Percentiles rank a stretch among this genome's conserved stretches.
These are phyloP conservation scores for Misopates orontium DNA, from an alignment of 257 asterid genomes.

Conservation along the genomic window DNA sequence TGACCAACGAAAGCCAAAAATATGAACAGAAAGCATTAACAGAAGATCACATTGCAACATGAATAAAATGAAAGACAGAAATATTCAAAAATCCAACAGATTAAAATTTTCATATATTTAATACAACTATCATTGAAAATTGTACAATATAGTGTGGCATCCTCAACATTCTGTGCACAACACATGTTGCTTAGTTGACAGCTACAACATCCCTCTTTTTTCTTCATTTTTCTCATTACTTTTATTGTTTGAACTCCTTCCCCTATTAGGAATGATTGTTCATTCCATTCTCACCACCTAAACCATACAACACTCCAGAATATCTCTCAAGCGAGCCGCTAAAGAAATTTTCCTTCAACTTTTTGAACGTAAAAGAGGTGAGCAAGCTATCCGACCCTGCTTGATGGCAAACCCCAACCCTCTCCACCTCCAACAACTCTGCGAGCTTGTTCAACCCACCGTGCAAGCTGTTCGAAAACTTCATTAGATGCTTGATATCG, in stretches of 20 bases:
- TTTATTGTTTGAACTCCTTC: background rate
- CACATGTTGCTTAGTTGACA: slow-evolving; percentile 18
- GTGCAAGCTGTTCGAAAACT: slow-evolving; percentile 66
- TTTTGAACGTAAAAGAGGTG: slow-evolving; percentile 63
- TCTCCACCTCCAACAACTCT: slow-evolving; percentile 67
- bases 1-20: too few relatives aligned
- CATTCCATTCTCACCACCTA: slow-evolving; percentile 67
- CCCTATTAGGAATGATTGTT: slow-evolving; percentile 36
- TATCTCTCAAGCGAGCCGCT: slow-evolving; percentile 67
- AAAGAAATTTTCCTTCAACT: slow-evolving; percentile 65
- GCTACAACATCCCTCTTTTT: slow-evolving; percentile 19
- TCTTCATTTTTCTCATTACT: slow-evolving; percentile 14
- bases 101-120: slow-evolving; percentile 7
- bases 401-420: slow-evolving; percentile 80
- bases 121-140: slow-evolving; percentile 26
- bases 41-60: background rate
- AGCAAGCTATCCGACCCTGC: slow-evolving; percentile 86
- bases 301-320: slow-evolving; percentile 72
- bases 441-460: slow-evolving; percentile 83
- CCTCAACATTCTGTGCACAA: slow-evolving; percentile 21
- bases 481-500: slow-evolving; percentile 78
- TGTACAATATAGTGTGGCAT: slow-evolving; percentile 19
- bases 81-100: slow-evolving; percentile 9
- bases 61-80: background rate
- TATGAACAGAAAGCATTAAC: too few relatives aligned